phyloP scores from a whole-genome alignment of 1,139 yeast species.

The Candida gigantensis region DNA sequence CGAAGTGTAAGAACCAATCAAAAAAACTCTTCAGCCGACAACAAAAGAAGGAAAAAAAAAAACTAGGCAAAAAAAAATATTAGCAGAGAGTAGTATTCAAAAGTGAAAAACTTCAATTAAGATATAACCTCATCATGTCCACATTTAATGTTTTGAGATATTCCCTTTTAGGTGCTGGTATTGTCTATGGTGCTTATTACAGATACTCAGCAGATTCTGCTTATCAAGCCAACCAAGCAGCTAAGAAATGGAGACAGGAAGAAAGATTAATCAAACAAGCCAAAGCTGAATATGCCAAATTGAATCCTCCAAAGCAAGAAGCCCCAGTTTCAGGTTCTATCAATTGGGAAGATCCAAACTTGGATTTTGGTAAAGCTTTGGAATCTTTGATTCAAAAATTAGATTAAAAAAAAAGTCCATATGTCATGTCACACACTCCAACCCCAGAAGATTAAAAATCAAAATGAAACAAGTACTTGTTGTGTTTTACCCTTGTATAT shows the following conservation, averaged over 20 bases:
- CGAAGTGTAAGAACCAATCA: background rate
- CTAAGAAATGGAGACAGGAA: constrained; percentile 62
- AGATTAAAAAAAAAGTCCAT: too few species aligned
- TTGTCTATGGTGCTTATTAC: constrained; percentile 86
- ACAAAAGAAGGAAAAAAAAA: constrained; percentile 3
- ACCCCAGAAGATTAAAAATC: too few species aligned
- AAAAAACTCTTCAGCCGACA: background rate
- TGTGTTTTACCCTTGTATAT: too few species aligned
- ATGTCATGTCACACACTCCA: too few species aligned
- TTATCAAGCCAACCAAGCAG: constrained; percentile 60
- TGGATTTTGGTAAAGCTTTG: constrained; percentile 67
- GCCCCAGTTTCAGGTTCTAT: constrained; percentile 47
- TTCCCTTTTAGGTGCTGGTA: constrained; percentile 87
- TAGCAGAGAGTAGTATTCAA: background rate
- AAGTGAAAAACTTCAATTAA: background rate
- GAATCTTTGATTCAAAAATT: constrained; percentile 47
- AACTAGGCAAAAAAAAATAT: background rate
- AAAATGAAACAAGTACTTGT: too few species aligned
- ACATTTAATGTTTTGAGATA: constrained; percentile 79
- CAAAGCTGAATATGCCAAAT: constrained; percentile 80
- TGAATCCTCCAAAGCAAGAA: constrained; percentile 50
- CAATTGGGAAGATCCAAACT: constrained; percentile 87
- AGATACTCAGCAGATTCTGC: constrained; percentile 66
- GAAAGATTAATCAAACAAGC: constrained; percentile 83
- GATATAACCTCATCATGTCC: constrained; percentile 24